These are phyloP conservation scores for Penicillium sp. DNA, from an alignment of 2,329 filamentous ascomycete genomes.

Conservation along the genomic window DNA sequence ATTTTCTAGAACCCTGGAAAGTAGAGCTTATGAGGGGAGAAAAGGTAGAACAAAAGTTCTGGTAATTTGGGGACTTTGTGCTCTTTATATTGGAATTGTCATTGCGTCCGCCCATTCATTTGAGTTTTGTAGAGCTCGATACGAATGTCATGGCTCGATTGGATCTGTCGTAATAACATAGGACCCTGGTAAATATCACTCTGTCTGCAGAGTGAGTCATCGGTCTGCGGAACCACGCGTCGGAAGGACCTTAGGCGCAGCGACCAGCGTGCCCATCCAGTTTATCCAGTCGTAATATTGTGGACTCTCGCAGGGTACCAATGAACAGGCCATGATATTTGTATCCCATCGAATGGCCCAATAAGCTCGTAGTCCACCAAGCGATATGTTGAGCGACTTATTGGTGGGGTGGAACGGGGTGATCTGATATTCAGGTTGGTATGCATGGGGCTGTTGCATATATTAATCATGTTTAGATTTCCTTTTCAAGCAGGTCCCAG, in stretches of 20 bases:
- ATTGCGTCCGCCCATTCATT: too few relatives aligned
- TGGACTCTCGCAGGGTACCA: background rate
- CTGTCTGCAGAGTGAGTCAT: background rate
- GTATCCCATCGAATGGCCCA: background rate
- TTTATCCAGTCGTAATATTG: background rate
- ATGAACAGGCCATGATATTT: background rate
- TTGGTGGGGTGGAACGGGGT: background rate
- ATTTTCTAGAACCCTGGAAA: too few relatives aligned
- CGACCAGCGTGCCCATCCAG: background rate
- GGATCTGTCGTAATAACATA: too few relatives aligned
- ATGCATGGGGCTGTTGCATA: background rate
- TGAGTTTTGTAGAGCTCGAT: too few relatives aligned
- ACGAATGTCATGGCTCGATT: too few relatives aligned
- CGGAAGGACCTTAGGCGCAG: background rate
- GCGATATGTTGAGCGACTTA: background rate
- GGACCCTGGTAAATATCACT: background rate
- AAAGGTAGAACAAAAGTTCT: too few relatives aligned
- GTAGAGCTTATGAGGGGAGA: too few relatives aligned
- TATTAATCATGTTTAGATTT: constrained; percentile 18
- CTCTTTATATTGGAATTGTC: too few relatives aligned
- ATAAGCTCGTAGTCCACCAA: background rate
- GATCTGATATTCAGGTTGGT: too few relatives aligned
- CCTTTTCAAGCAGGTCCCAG: constrained; percentile 43
- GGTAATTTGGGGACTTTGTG: too few relatives aligned
- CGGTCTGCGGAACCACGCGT: background rate